Percentiles rank a stretch among this genome's conserved stretches.
Evolutionary conservation across 2,329 filamentous ascomycete genomes (phyloP).

Genomic region (Pseudogymnoascus sp.): DNA sequence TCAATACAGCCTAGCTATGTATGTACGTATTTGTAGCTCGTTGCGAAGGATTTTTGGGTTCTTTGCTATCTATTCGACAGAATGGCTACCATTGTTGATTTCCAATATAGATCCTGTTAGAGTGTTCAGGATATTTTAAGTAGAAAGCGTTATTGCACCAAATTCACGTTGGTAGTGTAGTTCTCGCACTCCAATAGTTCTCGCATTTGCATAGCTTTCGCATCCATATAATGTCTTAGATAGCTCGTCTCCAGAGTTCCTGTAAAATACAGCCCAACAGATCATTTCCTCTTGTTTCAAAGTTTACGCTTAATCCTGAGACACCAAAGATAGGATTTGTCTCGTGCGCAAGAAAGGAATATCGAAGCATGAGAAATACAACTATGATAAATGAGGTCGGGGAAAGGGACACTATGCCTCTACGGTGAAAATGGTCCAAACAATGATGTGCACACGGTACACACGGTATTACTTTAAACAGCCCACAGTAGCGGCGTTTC

Average conservation of each 20-base stretch:
- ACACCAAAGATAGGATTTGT: neutral
- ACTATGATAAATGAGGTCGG: too few relatives aligned
- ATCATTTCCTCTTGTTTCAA: neutral
- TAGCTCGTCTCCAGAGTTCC: neutral
- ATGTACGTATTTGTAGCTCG: neutral
- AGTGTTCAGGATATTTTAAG: neutral
- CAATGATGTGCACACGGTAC: too few relatives aligned
- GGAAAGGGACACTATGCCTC: too few relatives aligned
- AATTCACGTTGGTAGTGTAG: neutral
- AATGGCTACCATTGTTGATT: neutral
- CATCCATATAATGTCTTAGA: neutral
- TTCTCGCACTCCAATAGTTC: too few relatives aligned
- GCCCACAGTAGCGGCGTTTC: too few relatives aligned
- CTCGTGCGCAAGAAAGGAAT: neutral
- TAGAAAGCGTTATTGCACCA: neutral
- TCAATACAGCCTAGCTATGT: neutral
- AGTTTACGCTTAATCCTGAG: neutral
- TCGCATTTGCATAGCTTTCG: neutral
- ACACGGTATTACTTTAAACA: too few relatives aligned
- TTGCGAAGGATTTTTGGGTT: neutral
- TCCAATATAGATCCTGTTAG: neutral
- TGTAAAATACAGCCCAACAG: neutral
- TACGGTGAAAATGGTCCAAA: too few relatives aligned
- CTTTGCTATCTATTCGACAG: neutral
- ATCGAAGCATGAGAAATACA: neutral